Percentiles rank a stretch among this genome's conserved stretches.
Conservation (phyloP, 2,329 filamentous ascomycete species). For the Fusarium musae region DNA sequence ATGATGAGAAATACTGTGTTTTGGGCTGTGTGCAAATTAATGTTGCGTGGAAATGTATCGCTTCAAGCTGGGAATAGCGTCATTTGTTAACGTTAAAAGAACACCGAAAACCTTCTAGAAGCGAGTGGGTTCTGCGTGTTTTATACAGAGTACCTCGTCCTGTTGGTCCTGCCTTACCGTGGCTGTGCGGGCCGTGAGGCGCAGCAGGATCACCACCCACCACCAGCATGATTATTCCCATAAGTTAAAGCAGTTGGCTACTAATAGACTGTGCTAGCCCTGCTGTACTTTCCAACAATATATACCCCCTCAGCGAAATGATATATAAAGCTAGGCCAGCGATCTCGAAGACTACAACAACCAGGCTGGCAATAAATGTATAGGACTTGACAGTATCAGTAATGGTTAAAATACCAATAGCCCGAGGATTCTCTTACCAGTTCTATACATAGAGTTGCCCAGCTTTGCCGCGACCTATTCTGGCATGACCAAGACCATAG, state of each 20-base stretch:
- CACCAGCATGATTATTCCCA: too few relatives aligned
- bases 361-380: not conserved
- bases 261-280: not conserved
- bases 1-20: not conserved
- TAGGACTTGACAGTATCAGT: not conserved
- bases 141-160: not conserved
- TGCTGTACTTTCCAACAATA: conserved; percentile 9
- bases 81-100: not conserved
- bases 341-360: not conserved
- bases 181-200: not conserved
- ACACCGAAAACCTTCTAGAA: not conserved
- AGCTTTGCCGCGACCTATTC: not conserved
- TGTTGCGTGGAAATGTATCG: not conserved
- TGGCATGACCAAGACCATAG: conserved; percentile 20
- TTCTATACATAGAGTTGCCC: conserved; percentile 2
- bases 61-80: not conserved
- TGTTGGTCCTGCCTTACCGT: not conserved
- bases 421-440: not conserved
- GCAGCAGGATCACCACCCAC: not conserved
- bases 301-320: not conserved
- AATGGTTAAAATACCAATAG: not conserved
- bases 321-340: not conserved
- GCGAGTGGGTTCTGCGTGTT: not conserved
- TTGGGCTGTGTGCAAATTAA: too few relatives aligned
- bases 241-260: not conserved